Percentiles rank a stretch among this genome's conserved stretches.
These are phyloP conservation scores for Sporisorium iseilematis-ciliati DNA, from an alignment of 1,284 basidiomycete species.

Conservation along the genomic window DNA sequence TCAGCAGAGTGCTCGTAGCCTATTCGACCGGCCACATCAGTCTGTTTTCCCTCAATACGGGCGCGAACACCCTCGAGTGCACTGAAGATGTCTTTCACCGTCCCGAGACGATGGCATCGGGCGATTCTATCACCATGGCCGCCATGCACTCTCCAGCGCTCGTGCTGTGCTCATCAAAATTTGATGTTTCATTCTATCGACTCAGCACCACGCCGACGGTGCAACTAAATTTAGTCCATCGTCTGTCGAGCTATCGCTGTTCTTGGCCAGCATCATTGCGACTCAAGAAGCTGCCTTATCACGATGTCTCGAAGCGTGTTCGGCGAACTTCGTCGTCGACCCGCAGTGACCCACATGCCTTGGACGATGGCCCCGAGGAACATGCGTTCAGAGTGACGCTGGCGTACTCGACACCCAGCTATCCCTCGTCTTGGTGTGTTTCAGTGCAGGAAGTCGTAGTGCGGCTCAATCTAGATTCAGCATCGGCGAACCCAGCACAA, in stretches of 20 bases:
- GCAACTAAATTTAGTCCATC: slow-evolving; percentile 13
- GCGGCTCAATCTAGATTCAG: slow-evolving; percentile 15
- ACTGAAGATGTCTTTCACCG: slow-evolving; percentile 25
- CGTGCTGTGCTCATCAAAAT: slow-evolving; percentile 61
- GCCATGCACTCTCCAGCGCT: slow-evolving; percentile 57
- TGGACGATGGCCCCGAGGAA: neutral
- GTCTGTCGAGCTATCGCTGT: slow-evolving; percentile 41
- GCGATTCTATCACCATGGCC: slow-evolving; percentile 34
- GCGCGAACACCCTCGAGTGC: neutral
- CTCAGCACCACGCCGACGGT: slow-evolving; percentile 5
- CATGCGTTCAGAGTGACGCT: slow-evolving; percentile 55
- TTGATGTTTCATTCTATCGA: slow-evolving; percentile 56
- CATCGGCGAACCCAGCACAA: slow-evolving; percentile 2
- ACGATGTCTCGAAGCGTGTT: slow-evolving; percentile 32
- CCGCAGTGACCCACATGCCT: neutral
- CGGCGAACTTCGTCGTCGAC: slow-evolving; percentile 1
- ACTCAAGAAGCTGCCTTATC: slow-evolving; percentile 50
- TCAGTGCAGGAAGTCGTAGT: slow-evolving; percentile 63
- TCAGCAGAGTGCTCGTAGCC: slow-evolving; percentile 50
- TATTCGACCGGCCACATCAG: slow-evolving; percentile 64
- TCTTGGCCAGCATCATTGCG: slow-evolving; percentile 53
- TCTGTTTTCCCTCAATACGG: slow-evolving; percentile 48
- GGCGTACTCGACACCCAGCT: slow-evolving; percentile 65
- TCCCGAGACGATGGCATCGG: neutral
- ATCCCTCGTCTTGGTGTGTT: slow-evolving; percentile 62